phyloP scores from a whole-genome alignment of 306 rosid genomes.

The Casuarina equisetifolia region DNA sequence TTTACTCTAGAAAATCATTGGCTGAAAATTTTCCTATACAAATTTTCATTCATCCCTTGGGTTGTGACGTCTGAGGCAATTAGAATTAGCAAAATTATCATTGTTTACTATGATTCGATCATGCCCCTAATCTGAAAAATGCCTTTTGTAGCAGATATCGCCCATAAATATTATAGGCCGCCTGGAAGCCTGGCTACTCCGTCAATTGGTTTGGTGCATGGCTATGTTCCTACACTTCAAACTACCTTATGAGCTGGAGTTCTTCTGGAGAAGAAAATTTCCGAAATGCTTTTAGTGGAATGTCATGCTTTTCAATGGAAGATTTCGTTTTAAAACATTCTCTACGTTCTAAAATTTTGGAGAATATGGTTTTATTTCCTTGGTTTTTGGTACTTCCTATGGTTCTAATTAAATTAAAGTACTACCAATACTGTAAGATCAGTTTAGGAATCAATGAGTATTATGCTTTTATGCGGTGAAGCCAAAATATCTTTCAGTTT shows the following conservation, averaged over 20 bases:
- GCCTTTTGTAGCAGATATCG: slow-evolving; percentile 58
- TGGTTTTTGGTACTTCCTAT: background rate
- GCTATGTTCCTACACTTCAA: slow-evolving; percentile 84
- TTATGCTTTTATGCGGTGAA: too few relatives aligned
- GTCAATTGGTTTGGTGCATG: slow-evolving; percentile 95
- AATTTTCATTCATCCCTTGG: slow-evolving; percentile 66
- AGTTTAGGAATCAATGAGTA: too few relatives aligned
- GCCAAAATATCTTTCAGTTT: too few relatives aligned
- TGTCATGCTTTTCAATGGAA: background rate
- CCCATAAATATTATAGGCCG: slow-evolving; percentile 80
- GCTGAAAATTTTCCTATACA: slow-evolving; percentile 11
- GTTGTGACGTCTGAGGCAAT: slow-evolving; percentile 92
- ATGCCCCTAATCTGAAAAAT: slow-evolving; percentile 3
- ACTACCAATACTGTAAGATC: too few relatives aligned
- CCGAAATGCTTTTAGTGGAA: background rate
- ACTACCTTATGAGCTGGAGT: slow-evolving; percentile 85
- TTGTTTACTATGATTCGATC: background rate
- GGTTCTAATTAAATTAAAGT: too few relatives aligned
- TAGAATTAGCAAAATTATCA: slow-evolving; percentile 5
- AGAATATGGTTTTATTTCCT: background rate
- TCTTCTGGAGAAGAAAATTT: slow-evolving; percentile 33
- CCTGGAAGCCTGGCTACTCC: slow-evolving; percentile 86
- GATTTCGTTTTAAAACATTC: background rate
- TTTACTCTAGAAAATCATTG: background rate
- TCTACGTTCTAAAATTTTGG: too few relatives aligned